A percentile compares a stretch with the other conserved stretches of the same genome.
phyloP scores from a whole-genome alignment of 192 early-diverging fungal species.

The Coemansia sp. region DNA sequence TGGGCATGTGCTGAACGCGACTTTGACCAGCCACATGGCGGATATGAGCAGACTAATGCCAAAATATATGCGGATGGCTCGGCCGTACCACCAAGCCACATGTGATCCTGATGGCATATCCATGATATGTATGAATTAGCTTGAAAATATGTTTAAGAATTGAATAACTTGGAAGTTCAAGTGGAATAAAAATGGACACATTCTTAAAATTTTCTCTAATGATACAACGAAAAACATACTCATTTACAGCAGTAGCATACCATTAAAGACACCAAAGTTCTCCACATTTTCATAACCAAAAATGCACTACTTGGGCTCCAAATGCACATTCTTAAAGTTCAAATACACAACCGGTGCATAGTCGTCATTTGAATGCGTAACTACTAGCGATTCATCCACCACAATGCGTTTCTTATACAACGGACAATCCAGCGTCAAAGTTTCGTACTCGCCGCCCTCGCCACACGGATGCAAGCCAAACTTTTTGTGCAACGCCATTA shows the following conservation, averaged over 20 bases:
- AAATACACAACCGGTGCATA: constrained; percentile 84
- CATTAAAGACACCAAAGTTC: no score
- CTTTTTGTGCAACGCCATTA: constrained; percentile 66
- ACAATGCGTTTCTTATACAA: constrained; percentile 83
- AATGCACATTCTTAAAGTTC: constrained; percentile 62
- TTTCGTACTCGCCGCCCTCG: constrained; percentile 98
- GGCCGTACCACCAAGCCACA: constrained; percentile 51
- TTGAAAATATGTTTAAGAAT: no score
- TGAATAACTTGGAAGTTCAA: no score
- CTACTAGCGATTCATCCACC: constrained; percentile 64
- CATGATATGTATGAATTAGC: neutral
- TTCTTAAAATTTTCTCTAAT: no score
- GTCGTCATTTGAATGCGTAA: constrained; percentile 80
- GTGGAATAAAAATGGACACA: no score
- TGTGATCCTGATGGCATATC: constrained; percentile 12
- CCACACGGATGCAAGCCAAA: constrained; percentile 89
- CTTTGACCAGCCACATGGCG: constrained; percentile 26
- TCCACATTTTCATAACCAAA: neutral
- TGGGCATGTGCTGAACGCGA: constrained; percentile 11
- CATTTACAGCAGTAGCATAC: no score
- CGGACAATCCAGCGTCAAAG: constrained; percentile 89
- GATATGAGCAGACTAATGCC: constrained; percentile 36
- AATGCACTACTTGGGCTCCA: constrained; percentile 65
- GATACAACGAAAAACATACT: no score
- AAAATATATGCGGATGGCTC: constrained; percentile 47